Evolutionary conservation across 2,329 filamentous ascomycete genomes (phyloP).

Genomic region (Achaetomium macrosporum): DNA sequence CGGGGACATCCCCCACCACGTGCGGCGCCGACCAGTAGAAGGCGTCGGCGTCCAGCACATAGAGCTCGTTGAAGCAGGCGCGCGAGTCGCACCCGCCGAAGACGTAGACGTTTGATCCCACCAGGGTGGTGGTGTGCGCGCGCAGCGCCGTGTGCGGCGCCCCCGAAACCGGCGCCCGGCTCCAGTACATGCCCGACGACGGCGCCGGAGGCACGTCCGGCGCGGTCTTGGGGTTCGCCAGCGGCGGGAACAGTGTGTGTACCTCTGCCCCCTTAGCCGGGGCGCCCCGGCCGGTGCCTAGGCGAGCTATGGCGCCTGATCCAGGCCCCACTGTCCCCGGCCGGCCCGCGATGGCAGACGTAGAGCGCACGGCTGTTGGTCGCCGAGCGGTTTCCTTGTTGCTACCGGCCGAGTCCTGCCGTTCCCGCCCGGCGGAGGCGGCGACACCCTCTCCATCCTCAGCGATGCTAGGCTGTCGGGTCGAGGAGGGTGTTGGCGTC

Average conservation of each 20-base stretch:
- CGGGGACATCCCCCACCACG: constrained; percentile 58
- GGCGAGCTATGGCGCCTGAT: constrained; percentile 22
- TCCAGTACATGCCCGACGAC: constrained; percentile 69
- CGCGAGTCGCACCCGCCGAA: constrained; percentile 64
- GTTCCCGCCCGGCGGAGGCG: constrained; percentile 18
- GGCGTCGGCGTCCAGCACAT: constrained; percentile 63
- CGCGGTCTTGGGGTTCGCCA: constrained; percentile 50
- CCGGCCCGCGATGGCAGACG: constrained; percentile 44
- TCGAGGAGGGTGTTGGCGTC: constrained; percentile 19
- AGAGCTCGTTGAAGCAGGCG: constrained; percentile 63
- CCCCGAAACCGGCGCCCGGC: constrained; percentile 58
- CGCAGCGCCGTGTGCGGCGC: constrained; percentile 54
- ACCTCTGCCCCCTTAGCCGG: constrained; percentile 33
- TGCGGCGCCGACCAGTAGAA: constrained; percentile 64
- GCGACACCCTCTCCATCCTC: constrained; percentile 24
- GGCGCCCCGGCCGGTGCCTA: constrained; percentile 22
- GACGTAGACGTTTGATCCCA: constrained; percentile 61
- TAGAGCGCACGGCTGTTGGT: constrained; percentile 45
- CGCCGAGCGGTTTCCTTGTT: constrained; percentile 30
- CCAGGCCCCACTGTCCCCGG: constrained; percentile 14
- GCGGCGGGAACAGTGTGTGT: constrained; percentile 50
- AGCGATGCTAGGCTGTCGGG: constrained; percentile 24
- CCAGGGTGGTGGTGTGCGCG: constrained; percentile 60
- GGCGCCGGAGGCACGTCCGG: constrained; percentile 58
- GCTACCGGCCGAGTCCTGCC: constrained; percentile 24